Evolutionary conservation across 2,329 filamentous ascomycete species (phyloP), one percentile per base, ranked within the genome.

Genomic region (Sarocladium kiliense): DNA sequence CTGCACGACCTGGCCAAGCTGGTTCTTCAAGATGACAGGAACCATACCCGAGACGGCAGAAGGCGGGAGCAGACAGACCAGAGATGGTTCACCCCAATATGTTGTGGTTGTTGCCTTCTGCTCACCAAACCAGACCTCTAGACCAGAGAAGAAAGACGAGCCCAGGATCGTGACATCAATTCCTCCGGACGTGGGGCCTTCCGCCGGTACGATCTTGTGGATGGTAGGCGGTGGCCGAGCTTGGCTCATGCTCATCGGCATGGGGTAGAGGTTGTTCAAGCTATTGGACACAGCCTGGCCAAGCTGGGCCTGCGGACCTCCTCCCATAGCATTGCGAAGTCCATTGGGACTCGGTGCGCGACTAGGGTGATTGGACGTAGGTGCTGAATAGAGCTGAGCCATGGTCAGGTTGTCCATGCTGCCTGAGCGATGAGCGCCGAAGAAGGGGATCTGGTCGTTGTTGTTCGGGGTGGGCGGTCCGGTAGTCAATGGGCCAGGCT

Each of bases 141-240:
- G 79, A 1, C 70, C 88, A 58, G 81, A 86, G 60, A 85, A 86
- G 67, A 96, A 96, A 14, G 86, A 84, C 60, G 85, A 88, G 18
- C 92, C 91, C 9, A 96, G 76, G 55, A 94, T 82, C 0, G 89
- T 93, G 2, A 96, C 90, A 68, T 97, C 91, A 54, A 90, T 91
- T 41, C 91, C 91, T 57, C 91, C 91, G 34, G 83, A 84, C 57
- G 86, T 89, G 6, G 91, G 89, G 0, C 91, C 91, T 68, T 95
- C 89, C 27, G 80, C 81, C 0, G 92, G 91, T 34, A 94, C 89
- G 58, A 96, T 79, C 67, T 92, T 93, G 66, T 90, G 86, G 21
- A 95, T 93, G 18, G 86, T 82, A 2, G 80, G 75, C 11, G 71
- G 66, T 1, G 61, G 55, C 27, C 78, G 73, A n/a, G 78, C 73